phyloP scores from a whole-genome alignment of 2,329 filamentous ascomycete genomes.

The Venturia effusa region DNA sequence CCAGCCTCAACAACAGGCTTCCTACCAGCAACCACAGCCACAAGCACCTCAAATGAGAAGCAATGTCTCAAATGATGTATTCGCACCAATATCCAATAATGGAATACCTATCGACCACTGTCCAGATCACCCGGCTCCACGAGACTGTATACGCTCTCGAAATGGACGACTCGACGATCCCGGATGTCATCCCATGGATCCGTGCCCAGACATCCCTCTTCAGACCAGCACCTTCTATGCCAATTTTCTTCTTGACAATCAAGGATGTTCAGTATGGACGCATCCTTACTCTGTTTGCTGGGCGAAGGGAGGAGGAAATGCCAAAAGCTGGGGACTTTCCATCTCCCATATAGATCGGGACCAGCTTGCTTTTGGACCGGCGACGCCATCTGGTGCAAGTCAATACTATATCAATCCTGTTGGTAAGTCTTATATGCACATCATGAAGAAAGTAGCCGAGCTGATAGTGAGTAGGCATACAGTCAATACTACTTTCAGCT shows the following conservation, averaged over 20 bases:
- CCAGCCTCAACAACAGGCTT: not conserved
- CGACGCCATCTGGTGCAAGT: conserved; percentile 31
- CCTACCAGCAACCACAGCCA: not conserved
- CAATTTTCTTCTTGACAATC: conserved; percentile 68
- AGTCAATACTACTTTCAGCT: conserved; percentile 72
- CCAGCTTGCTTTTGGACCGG: conserved; percentile 55
- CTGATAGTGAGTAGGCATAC: conserved; percentile 36
- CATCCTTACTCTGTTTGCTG: conserved; percentile 46
- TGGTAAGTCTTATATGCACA: conserved; percentile 66
- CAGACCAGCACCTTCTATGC: conserved; percentile 62
- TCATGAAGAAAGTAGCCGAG: conserved; percentile 42
- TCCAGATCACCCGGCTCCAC: conserved; percentile 29
- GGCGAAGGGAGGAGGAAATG: conserved; percentile 38
- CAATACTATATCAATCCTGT: conserved; percentile 72
- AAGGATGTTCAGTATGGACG: conserved; percentile 59
- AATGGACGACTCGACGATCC: not conserved
- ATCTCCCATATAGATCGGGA: conserved; percentile 61
- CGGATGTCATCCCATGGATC: not conserved
- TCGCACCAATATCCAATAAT: not conserved
- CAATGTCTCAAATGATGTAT: not conserved
- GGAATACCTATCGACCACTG: conserved; percentile 20
- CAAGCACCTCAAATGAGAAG: not conserved
- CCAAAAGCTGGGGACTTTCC: conserved; percentile 64
- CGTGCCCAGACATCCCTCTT: conserved; percentile 21
- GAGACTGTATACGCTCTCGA: not conserved